phyloP scores from a whole-genome alignment of 2,329 filamentous ascomycete genomes.

The Balansia obtecta region DNA sequence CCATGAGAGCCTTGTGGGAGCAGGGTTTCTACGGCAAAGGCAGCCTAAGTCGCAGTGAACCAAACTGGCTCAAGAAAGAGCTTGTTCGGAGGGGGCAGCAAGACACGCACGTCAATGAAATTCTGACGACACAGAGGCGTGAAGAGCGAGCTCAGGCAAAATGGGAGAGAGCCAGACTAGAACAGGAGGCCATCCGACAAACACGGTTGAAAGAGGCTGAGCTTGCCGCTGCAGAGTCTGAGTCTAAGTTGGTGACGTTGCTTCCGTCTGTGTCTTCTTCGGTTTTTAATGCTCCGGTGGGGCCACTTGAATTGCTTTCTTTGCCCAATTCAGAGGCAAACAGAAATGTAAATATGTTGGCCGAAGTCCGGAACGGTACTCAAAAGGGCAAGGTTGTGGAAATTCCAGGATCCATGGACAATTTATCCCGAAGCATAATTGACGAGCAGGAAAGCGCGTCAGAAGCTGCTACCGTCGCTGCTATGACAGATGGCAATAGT shows the following conservation, averaged over 20 bases:
- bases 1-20: constrained; percentile 80
- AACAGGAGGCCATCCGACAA: constrained; percentile 71
- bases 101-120: constrained; percentile 63
- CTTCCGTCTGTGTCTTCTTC: not conserved
- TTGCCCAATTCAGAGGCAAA: constrained; percentile 5
- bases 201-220: constrained; percentile 39
- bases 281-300: constrained; percentile 25
- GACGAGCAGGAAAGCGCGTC: not conserved
- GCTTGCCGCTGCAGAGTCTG: constrained; percentile 12
- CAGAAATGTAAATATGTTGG: not conserved
- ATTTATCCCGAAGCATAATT: not conserved
- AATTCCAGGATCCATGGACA: not conserved
- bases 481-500: not conserved
- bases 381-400: not conserved
- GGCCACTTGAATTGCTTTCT: constrained; percentile 30
- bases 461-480: not conserved
- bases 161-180: constrained; percentile 78
- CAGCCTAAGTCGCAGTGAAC: constrained; percentile 83
- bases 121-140: constrained; percentile 63
- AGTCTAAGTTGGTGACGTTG: constrained; percentile 6
- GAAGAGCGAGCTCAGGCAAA: constrained; percentile 77
- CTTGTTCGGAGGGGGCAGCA: constrained; percentile 56
- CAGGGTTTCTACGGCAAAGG: constrained; percentile 97
- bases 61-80: constrained; percentile 80
- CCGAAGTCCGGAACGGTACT: not conserved